Base-by-base conservation (phyloP, 306 rosid species). In the Pyrus bretschneideri region DNA sequence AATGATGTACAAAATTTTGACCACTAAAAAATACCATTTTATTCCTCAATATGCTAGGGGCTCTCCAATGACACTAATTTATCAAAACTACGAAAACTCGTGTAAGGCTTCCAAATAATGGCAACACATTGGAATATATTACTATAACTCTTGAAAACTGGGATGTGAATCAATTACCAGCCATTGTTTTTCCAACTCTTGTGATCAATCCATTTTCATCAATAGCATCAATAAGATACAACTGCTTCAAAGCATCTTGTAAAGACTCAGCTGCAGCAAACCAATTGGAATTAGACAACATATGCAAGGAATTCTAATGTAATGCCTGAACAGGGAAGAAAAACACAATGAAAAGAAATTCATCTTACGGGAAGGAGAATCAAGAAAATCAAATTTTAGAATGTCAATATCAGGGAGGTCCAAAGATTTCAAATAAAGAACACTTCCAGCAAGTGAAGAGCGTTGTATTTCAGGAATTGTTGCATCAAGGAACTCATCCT, bases 391-490 rank as follows among this genome's bases (percentile, higher is more conserved):
- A 80, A 95, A 95, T 83, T 86, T 90, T 78, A 92, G 96, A 78
- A 95, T 92, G 81, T 92, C 96, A 80, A 95, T 88, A 88, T 95
- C 97, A 76, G 93, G 84, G 59, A 95, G 97, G 90, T 92, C 92
- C 88, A 95, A 81, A 60, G 98, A 95, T 89, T 95, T 95, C 87
- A 95, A 89, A 87, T 95, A 89, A 79, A 95, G 98, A 83, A 95
- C 98, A 75, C 86, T 88, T 79, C 97, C 98, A 38, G 96, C 90
- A 8, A 92, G 98, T 30, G 98, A 95, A 82, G 97, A 90, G 59
- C 97, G 86, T 83, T 92, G 98, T 80, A 92, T 95, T 86, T 95
- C 98, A 71, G 98, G 98, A 84, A 95, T 84, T 81, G 98, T 88
- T 70, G 73, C 98, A 81, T 95, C 98, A 78, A 95, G 84, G 70